A percentile compares a stretch with the other conserved stretches of the same genome.
phyloP scores from a whole-genome alignment of 768 basidiomycete species.

The Podaxis pistillaris region DNA sequence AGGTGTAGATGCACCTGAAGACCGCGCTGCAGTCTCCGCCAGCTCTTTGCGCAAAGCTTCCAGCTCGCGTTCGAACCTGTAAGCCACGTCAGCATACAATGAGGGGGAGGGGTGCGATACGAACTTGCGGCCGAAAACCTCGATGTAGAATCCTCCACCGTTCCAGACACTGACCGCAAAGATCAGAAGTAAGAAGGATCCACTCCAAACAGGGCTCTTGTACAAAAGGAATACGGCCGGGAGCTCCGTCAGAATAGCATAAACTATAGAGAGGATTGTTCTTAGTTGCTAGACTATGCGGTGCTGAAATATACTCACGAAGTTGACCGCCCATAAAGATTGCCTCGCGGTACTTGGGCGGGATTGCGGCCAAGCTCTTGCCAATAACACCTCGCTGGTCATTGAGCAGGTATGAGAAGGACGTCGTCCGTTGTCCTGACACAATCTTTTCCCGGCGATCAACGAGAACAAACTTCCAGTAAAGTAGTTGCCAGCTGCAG shows the following conservation, averaged over 20 bases:
- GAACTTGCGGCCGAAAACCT: slow-evolving; percentile 95
- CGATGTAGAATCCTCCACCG: slow-evolving; percentile 93
- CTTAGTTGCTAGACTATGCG: not conserved
- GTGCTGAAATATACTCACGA: slow-evolving; percentile 38
- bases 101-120: slow-evolving; percentile 29
- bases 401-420: slow-evolving; percentile 84
- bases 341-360: slow-evolving; percentile 58
- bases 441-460: slow-evolving; percentile 87
- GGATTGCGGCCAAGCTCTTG: slow-evolving; percentile 57
- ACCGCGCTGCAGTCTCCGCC: slow-evolving; percentile 60
- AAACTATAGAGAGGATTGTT: slow-evolving; percentile 46
- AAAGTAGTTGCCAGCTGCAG: slow-evolving; percentile 87
- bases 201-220: slow-evolving; percentile 75
- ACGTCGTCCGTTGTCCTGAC: slow-evolving; percentile 89
- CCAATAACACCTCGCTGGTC: slow-evolving; percentile 87
- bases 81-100: slow-evolving; percentile 14
- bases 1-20: slow-evolving; percentile 46
- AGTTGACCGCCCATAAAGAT: slow-evolving; percentile 88
- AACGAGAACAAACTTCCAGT: slow-evolving; percentile 95
- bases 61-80: slow-evolving; percentile 88
- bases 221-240: slow-evolving; percentile 85
- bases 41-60: slow-evolving; percentile 90
- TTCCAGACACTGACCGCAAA: slow-evolving; percentile 94
- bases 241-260: slow-evolving; percentile 81
- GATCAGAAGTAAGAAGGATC: slow-evolving; percentile 72